These are phyloP conservation scores for Erysiphe neolycopersici DNA, from an alignment of 2,329 filamentous ascomycete species.

Conservation along the genomic window DNA sequence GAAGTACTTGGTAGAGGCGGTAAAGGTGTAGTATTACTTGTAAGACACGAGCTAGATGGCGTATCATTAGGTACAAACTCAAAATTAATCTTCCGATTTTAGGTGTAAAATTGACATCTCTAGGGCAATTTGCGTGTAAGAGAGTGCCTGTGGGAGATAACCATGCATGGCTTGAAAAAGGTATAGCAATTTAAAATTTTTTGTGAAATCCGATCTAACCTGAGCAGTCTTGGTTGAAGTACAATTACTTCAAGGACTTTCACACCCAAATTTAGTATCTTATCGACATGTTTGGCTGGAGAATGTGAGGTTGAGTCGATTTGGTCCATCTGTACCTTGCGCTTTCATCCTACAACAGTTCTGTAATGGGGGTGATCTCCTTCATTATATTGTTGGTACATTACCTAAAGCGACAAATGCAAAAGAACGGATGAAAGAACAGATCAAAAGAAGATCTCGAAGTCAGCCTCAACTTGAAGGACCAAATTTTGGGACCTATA, in stretches of 20 bases:
- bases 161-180: slow-evolving; percentile 79
- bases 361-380: slow-evolving; percentile 78
- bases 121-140: slow-evolving; percentile 75
- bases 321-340: slow-evolving; percentile 76
- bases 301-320: slow-evolving; percentile 56
- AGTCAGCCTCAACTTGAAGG: slow-evolving; percentile 41
- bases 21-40: slow-evolving; percentile 84
- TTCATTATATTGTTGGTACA: slow-evolving; percentile 59
- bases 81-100: no score
- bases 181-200: slow-evolving; percentile 1
- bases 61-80: slow-evolving; percentile 34
- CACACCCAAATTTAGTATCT: slow-evolving; percentile 83
- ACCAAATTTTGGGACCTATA: slow-evolving; percentile 10
- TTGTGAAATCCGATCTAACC: slow-evolving; percentile 2
- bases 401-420: slow-evolving; percentile 31
- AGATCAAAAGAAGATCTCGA: slow-evolving; percentile 56
- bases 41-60: slow-evolving; percentile 73
- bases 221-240: slow-evolving; percentile 55
- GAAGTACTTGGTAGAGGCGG: slow-evolving; percentile 66
- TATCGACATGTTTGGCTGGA: slow-evolving; percentile 97
- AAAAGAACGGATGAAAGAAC: slow-evolving; percentile 70
- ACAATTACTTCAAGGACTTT: slow-evolving; percentile 69
- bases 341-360: slow-evolving; percentile 96
- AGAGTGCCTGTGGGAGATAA: slow-evolving; percentile 87
- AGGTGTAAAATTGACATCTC: slow-evolving; percentile 2